These are phyloP conservation scores for Saccharomyces cerevisiae DNA, from an alignment of 805 yeast species.

Conservation along the genomic window DNA sequence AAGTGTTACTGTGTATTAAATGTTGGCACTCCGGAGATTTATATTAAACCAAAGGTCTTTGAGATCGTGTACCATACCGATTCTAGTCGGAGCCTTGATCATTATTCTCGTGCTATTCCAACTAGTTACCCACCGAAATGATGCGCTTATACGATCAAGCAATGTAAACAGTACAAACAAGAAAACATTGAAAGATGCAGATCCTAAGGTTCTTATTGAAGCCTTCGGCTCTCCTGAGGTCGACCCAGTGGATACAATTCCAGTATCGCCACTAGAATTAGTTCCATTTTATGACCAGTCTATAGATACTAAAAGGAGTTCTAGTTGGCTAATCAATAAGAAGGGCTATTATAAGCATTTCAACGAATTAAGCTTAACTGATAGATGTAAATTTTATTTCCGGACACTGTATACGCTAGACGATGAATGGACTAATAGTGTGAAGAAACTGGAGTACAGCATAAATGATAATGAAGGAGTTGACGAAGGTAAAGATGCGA, in stretches of 20 bases:
- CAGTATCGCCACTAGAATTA: conserved; percentile 14
- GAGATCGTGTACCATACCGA: neutral
- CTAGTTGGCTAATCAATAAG: neutral
- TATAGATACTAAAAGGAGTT: conserved; percentile 1
- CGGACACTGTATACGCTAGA: conserved; percentile 13
- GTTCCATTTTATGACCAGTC: conserved; percentile 9
- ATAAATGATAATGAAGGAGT: conserved; percentile 7
- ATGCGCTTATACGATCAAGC: neutral
- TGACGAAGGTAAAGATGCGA: neutral
- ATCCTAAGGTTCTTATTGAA: neutral
- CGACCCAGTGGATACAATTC: neutral
- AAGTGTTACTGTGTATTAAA: neutral
- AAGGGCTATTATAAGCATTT: conserved; percentile 6
- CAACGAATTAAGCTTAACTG: conserved; percentile 5
- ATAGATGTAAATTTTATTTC: conserved; percentile 13
- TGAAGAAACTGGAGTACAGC: conserved; percentile 4
- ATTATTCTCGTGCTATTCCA: neutral
- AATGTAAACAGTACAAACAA: neutral
- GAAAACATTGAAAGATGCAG: neutral
- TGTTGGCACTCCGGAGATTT: neutral
- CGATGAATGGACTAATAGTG: conserved; percentile 13
- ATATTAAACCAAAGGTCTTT: neutral
- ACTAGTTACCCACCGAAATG: neutral
- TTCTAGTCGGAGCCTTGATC: neutral
- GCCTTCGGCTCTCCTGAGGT: neutral